Evolutionary conservation across 345 rosid species (phyloP).

Genomic region (Euphorbia tirucalli): DNA sequence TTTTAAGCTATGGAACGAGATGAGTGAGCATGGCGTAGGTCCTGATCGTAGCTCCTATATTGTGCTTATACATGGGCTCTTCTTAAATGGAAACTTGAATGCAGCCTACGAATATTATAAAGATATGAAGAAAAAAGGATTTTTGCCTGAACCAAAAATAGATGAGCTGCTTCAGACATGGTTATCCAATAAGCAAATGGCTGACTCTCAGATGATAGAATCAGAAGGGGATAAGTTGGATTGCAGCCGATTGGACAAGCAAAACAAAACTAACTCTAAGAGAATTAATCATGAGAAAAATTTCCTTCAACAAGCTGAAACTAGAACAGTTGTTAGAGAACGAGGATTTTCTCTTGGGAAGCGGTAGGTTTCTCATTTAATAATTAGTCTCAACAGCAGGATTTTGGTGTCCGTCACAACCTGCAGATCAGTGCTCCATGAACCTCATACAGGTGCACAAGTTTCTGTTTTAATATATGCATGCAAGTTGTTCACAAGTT

Average conservation of each 20-base stretch:
- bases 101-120: constrained; percentile 64
- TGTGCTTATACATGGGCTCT: constrained; percentile 86
- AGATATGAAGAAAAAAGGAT: constrained; percentile 75
- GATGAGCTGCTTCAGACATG: constrained; percentile 71
- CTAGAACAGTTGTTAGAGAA: constrained; percentile 61
- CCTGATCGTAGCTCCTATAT: constrained; percentile 78
- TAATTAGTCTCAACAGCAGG: constrained; percentile 6
- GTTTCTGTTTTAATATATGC: constrained; percentile 13
- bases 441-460: constrained; percentile 17
- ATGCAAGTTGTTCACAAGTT: neutral
- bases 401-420: constrained; percentile 4
- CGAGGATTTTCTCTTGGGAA: constrained; percentile 68
- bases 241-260: constrained; percentile 17
- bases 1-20: constrained; percentile 67
- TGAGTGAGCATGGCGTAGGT: constrained; percentile 61
- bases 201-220: constrained; percentile 31
- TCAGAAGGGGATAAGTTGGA: constrained; percentile 25
- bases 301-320: constrained; percentile 60
- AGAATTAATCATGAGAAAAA: constrained; percentile 35
- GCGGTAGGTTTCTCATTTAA: constrained; percentile 30
- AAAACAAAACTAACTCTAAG: constrained; percentile 22
- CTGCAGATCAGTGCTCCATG: constrained; percentile 18
- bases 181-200: constrained; percentile 56
- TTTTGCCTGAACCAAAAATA: constrained; percentile 60
- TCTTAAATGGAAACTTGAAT: constrained; percentile 76